A percentile compares a stretch with the other conserved stretches of the same genome.
Conservation (phyloP, 306 rosid genomes). For the Abrus pulchellus region DNA sequence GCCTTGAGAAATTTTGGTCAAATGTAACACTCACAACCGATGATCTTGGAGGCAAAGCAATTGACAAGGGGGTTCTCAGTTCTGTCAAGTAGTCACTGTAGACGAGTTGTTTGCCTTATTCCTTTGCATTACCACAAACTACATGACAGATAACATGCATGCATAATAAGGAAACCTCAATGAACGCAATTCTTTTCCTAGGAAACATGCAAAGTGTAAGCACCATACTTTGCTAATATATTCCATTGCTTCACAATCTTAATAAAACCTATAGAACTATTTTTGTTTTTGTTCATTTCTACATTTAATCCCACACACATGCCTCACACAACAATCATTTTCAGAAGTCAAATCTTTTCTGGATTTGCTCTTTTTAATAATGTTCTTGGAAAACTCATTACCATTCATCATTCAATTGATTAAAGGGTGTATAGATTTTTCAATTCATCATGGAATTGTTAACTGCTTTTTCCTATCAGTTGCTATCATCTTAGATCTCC, state of each 20-base stretch:
- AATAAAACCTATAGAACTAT: too few species aligned
- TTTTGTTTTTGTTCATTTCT: neutral
- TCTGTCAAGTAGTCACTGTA: slow-evolving; percentile 40
- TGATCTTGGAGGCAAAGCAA: slow-evolving; percentile 54
- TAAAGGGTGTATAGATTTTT: neutral
- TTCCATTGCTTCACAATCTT: too few species aligned
- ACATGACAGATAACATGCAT: slow-evolving; percentile 41
- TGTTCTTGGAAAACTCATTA: too few species aligned
- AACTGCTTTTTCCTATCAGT: neutral
- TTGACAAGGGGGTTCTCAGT: neutral
- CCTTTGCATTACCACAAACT: slow-evolving; percentile 11
- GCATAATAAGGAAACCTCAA: slow-evolving; percentile 43
- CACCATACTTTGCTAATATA: neutral
- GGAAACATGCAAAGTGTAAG: slow-evolving; percentile 37
- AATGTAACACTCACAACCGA: slow-evolving; percentile 53
- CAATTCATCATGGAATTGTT: slow-evolving; percentile 6
- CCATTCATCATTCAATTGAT: too few species aligned
- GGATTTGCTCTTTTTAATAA: too few species aligned
- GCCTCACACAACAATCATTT: neutral
- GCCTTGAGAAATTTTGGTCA: slow-evolving; percentile 29
- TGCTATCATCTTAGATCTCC: neutral
- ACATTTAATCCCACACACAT: neutral
- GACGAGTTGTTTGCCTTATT: slow-evolving; percentile 10
- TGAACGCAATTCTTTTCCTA: slow-evolving; percentile 35
- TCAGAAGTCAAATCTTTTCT: neutral